Conservation (phyloP, 371 early-diverging fungal species). For the Mucor plumbeus region DNA sequence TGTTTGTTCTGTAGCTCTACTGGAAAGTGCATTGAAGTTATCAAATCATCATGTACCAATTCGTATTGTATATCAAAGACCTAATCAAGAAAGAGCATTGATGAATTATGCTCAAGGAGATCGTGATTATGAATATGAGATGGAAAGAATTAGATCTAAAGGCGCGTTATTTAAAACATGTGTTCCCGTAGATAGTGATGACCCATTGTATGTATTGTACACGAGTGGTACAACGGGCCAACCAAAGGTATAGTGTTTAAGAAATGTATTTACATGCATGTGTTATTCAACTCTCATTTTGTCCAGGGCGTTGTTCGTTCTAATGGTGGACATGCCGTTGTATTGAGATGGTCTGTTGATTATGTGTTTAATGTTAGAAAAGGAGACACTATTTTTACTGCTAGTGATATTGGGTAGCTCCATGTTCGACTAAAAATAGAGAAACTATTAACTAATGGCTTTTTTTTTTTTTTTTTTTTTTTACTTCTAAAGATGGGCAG, state of each 20-base stretch:
- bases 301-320: constrained; percentile 87
- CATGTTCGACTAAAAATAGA: background rate
- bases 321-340: constrained; percentile 90
- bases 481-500: constrained; percentile 81
- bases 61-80: constrained; percentile 67
- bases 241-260: constrained; percentile 62
- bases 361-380: constrained; percentile 78
- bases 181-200: constrained; percentile 80
- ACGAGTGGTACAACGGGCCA: constrained; percentile 89
- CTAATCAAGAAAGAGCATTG: constrained; percentile 47
- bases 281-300: background rate
- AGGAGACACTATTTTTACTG: constrained; percentile 79
- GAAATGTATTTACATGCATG: background rate
- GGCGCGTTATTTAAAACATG: constrained; percentile 49
- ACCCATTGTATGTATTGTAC: constrained; percentile 93
- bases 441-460: background rate
- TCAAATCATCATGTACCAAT: constrained; percentile 57
- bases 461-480: too few species aligned
- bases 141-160: constrained; percentile 43
- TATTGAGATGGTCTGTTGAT: constrained; percentile 77
- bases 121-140: constrained; percentile 64
- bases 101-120: constrained; percentile 63
- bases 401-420: constrained; percentile 83
- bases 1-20: constrained; percentile 52
- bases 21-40: constrained; percentile 67